phyloP scores from a whole-genome alignment of 192 early-diverging fungal species.

The Coemansia sp. region DNA sequence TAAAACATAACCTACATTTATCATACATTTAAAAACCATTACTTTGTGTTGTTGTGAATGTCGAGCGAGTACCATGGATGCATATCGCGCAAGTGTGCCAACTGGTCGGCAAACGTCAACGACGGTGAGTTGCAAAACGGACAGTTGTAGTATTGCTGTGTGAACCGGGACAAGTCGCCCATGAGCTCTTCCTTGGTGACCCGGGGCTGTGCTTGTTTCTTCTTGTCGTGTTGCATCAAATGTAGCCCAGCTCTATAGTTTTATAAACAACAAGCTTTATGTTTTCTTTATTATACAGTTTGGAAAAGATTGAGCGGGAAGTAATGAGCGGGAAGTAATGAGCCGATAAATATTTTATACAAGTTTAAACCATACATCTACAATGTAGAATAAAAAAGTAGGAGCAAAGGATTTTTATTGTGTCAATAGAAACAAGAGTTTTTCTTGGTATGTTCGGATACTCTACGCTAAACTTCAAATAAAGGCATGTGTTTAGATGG shows the following conservation, averaged over 20 bases:
- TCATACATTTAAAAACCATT: background rate
- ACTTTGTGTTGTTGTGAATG: constrained; percentile 26
- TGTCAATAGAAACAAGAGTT: too few species aligned
- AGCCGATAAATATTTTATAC: too few species aligned
- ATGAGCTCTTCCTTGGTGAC: constrained; percentile 21
- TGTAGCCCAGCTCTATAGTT: background rate
- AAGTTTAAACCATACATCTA: too few species aligned
- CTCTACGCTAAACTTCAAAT: too few species aligned
- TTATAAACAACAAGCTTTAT: too few species aligned
- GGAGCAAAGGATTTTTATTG: too few species aligned
- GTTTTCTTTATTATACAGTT: too few species aligned
- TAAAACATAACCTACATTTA: background rate
- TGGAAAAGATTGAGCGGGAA: too few species aligned
- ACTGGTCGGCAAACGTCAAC: constrained; percentile 16
- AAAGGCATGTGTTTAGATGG: too few species aligned
- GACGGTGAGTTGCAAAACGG: constrained; percentile 37
- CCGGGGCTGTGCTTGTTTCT: constrained; percentile 3
- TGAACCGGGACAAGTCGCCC: constrained; percentile 17
- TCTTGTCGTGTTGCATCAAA: background rate
- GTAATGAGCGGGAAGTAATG: too few species aligned
- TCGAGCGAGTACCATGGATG: constrained; percentile 52
- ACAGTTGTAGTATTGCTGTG: constrained; percentile 35
- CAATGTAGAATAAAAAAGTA: too few species aligned
- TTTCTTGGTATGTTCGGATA: too few species aligned
- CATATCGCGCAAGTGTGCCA: constrained; percentile 18